Conservation (phyloP, 2,329 filamentous ascomycete species). For the Fusarium decemcellulare region DNA sequence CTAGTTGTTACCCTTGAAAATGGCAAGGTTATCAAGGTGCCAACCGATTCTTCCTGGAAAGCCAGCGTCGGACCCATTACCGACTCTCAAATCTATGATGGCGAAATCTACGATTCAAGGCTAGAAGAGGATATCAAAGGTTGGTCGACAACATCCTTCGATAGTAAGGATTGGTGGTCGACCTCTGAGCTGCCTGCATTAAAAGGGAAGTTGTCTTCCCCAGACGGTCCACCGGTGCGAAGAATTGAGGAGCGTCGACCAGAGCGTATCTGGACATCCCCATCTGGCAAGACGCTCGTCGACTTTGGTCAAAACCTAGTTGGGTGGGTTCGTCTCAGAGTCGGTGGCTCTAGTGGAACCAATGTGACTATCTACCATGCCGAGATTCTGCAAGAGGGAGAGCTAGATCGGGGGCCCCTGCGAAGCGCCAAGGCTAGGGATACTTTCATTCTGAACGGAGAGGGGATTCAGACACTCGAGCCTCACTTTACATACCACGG, state of each 20-base stretch:
- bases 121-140: slow-evolving; percentile 49
- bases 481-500: slow-evolving; percentile 68
- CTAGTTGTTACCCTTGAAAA: slow-evolving; percentile 54
- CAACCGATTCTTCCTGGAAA: slow-evolving; percentile 56
- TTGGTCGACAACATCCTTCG: slow-evolving; percentile 52
- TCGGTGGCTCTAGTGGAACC: slow-evolving; percentile 54
- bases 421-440: slow-evolving; percentile 60
- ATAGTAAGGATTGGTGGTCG: slow-evolving; percentile 55
- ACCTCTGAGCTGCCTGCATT: neutral
- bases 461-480: slow-evolving; percentile 11
- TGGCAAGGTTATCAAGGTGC: slow-evolving; percentile 45
- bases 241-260: slow-evolving; percentile 47
- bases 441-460: slow-evolving; percentile 23
- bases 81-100: slow-evolving; percentile 63
- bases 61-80: slow-evolving; percentile 50
- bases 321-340: slow-evolving; percentile 60
- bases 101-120: slow-evolving; percentile 63
- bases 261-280: slow-evolving; percentile 52
- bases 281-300: slow-evolving; percentile 61
- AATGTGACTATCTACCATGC: slow-evolving; percentile 64
- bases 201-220: slow-evolving; percentile 41
- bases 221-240: slow-evolving; percentile 60
- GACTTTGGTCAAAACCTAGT: slow-evolving; percentile 73
- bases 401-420: slow-evolving; percentile 57
- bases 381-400: slow-evolving; percentile 67